Evolutionary conservation across 768 basidiomycete genomes (phyloP), one percentile per base, ranked within the genome.

Genomic region (Calvatia gigantea): DNA sequence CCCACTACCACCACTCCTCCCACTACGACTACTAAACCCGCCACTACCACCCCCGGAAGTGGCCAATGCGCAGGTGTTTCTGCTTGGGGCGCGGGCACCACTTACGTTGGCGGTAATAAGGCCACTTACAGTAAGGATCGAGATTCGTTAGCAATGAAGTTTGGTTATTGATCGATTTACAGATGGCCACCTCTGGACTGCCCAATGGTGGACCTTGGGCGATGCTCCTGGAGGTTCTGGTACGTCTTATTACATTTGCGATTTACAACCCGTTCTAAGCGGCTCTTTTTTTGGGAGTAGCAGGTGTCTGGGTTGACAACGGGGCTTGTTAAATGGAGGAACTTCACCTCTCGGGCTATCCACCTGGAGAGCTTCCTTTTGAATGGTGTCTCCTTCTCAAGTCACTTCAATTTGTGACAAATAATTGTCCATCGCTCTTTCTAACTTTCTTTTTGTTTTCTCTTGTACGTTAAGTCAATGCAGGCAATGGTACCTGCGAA

Each of bases 161-260:
- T 2, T 12, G 19, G 21, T 39, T n/a, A 9, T 35, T 50, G 44
- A 14, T 37, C 37, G 44, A 28, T 28, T 46, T 51, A 33, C 46
- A 81, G 79, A 65, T 50, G 75, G 76, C 3, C 73, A 82, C 57
- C 70, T 84, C 31, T 85, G 83, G 83, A 80, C 77, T 15, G 82
- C 80, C 15, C 71, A 78, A 65, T 85, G 84, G 83, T 85, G 83
- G 84, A 83, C 83, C 5, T 69, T 80, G 60, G 77, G 70, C 23
- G 83, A 86, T 57, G 76, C 69, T 41, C 84, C 83, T 12, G 82
- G 82, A 58, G 77, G 75, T 5, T 48, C 73, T 49, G 77, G 79
- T 80, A 58, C 54, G 76, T 67, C 27, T 17, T 46, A 6, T 12
- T 21, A 12, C 4, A 33, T 17, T n/a, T n/a, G n/a, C n/a, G n/a